Conservation (phyloP, 1,139 yeast species). For the Diutina ranongensis region DNA sequence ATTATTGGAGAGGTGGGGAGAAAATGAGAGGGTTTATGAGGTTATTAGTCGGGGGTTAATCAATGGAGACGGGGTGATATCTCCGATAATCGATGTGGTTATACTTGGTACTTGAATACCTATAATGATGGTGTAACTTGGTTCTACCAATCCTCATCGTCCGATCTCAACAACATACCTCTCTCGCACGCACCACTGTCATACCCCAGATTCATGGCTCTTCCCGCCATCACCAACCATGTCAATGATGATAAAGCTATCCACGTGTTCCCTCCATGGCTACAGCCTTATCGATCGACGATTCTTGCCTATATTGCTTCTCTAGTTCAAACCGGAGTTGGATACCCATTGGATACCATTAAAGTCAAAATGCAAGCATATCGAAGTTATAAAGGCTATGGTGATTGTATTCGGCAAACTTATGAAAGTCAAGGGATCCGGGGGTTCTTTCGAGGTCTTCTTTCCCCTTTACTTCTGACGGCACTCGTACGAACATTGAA, state of each 20-base stretch:
- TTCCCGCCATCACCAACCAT: constrained; percentile 36
- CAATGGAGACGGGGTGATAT: too few species aligned
- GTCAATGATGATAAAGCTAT: constrained; percentile 27
- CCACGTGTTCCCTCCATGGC: constrained; percentile 35
- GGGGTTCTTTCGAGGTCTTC: constrained; percentile 69
- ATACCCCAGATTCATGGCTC: neutral
- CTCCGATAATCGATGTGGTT: too few species aligned
- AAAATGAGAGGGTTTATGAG: too few species aligned
- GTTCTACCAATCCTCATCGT: too few species aligned
- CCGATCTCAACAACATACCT: too few species aligned
- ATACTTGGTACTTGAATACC: too few species aligned
- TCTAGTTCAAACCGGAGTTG: constrained; percentile 54
- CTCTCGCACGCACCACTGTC: neutral
- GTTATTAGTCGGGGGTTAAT: too few species aligned
- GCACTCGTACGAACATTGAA: constrained; percentile 56
- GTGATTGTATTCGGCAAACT: constrained; percentile 50
- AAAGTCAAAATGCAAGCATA: constrained; percentile 83
- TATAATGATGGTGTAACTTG: too few species aligned
- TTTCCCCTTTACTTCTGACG: constrained; percentile 60
- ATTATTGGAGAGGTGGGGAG: too few species aligned
- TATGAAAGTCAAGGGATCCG: constrained; percentile 48
- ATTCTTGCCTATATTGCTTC: constrained; percentile 58
- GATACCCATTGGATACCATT: constrained; percentile 76
- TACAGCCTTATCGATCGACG: constrained; percentile 48
- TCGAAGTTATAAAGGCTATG: constrained; percentile 39